Percentiles rank a stretch among this genome's conserved stretches.
Evolutionary conservation across 305 asterid species (phyloP).

Genomic region (Caryopteris hybrid): DNA sequence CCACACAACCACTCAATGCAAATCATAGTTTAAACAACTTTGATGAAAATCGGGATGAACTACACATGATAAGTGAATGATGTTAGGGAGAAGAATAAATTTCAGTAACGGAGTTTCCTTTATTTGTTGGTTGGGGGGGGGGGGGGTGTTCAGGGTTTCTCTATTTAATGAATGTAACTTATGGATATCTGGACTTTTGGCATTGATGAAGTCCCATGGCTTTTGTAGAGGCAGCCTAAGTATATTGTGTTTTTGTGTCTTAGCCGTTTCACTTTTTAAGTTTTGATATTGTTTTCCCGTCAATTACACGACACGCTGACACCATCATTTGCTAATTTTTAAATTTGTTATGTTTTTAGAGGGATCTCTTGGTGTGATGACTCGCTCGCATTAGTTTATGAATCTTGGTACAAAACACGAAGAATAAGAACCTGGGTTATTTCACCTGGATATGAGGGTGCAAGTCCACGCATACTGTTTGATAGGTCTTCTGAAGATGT

Average conservation of each 20-base stretch:
- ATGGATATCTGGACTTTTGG: neutral
- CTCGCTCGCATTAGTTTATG: constrained; percentile 87
- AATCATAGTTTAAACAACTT: neutral
- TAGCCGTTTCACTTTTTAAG: neutral
- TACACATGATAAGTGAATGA: neutral
- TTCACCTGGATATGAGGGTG: constrained; percentile 67
- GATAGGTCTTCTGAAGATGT: constrained; percentile 99
- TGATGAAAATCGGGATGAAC: neutral
- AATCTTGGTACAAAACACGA: constrained; percentile 95
- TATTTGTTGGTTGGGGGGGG: too few species aligned
- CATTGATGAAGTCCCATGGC: neutral
- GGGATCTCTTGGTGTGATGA: constrained; percentile 97
- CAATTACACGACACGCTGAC: constrained; percentile 8
- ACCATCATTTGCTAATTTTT: constrained; percentile 9
- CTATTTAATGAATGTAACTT: neutral
- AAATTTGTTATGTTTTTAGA: constrained; percentile 36
- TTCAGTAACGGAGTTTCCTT: neutral
- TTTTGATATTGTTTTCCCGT: neutral
- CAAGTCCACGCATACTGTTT: constrained; percentile 68
- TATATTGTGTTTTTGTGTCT: neutral
- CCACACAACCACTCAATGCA: neutral
- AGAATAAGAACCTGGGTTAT: constrained; percentile 71
- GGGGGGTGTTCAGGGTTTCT: too few species aligned
- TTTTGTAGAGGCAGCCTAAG: neutral
- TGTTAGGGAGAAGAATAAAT: neutral